phyloP scores from a whole-genome alignment of 2,329 filamentous ascomycete genomes.

The Stachybotrys echinatus region DNA sequence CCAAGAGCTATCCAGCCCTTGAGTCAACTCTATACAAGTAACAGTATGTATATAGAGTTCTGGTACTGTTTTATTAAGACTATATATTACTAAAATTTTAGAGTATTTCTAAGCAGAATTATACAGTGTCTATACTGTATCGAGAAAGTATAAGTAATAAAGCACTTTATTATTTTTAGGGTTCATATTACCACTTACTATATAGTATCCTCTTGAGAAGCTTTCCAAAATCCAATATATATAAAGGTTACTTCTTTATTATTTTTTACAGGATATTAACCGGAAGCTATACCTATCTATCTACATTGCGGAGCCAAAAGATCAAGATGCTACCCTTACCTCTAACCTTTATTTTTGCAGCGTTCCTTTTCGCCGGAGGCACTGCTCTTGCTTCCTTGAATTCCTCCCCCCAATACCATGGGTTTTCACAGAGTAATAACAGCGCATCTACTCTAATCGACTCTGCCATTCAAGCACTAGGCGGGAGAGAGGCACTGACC shows the following conservation, averaged over 20 bases:
- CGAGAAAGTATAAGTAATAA: neutral
- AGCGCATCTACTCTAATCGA: conserved; percentile 1
- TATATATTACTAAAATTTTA: no score
- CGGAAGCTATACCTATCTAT: neutral
- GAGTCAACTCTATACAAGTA: no score
- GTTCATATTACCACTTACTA: neutral
- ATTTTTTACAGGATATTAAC: neutral
- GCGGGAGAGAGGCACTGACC: neutral
- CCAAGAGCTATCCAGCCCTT: neutral
- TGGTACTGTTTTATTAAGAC: neutral
- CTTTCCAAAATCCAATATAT: neutral
- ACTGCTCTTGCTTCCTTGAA: neutral
- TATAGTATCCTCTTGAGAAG: neutral
- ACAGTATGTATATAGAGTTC: no score
- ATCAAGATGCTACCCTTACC: neutral
- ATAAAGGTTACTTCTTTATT: neutral
- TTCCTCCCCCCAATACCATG: neutral
- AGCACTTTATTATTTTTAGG: neutral
- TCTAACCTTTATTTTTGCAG: neutral
- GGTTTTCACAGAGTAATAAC: neutral
- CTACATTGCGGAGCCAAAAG: neutral
- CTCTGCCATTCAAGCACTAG: neutral
- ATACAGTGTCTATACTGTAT: no score
- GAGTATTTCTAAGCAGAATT: no score
- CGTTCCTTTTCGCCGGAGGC: neutral